Percentiles rank a stretch among this genome's conserved stretches.
Conservation (phyloP, 73 alveolate species). For the Uronychia binucleata region DNA sequence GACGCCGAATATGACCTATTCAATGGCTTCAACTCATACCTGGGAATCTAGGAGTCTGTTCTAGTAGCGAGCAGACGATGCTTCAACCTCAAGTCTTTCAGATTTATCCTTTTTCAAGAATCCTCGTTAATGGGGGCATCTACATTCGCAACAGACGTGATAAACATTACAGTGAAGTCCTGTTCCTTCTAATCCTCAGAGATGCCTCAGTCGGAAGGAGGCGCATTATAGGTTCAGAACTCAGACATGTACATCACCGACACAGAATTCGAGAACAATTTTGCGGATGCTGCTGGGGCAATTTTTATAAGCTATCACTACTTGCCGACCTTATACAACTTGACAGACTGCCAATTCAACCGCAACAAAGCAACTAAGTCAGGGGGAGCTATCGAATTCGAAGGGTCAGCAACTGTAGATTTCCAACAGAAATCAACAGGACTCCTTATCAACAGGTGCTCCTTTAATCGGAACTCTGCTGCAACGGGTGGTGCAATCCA, state of each 20-base stretch:
- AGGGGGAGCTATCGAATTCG: neutral
- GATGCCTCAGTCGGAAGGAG: neutral
- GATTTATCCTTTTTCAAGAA: too few relatives aligned
- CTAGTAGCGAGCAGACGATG: too few relatives aligned
- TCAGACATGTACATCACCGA: neutral
- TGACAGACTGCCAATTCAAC: neutral
- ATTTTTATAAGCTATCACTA: neutral
- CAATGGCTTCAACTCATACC: too few relatives aligned
- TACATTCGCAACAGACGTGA: neutral
- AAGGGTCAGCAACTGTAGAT: neutral
- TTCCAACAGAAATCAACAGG: neutral
- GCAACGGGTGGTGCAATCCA: neutral
- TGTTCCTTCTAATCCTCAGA: neutral
- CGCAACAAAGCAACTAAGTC: neutral
- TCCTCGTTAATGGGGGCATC: too few relatives aligned
- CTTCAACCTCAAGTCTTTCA: too few relatives aligned
- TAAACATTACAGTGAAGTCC: neutral
- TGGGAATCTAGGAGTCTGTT: too few relatives aligned
- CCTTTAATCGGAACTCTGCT: neutral
- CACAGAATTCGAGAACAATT: neutral
- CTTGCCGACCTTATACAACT: neutral
- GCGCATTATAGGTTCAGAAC: neutral
- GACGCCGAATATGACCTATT: too few relatives aligned
- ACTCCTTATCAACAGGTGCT: neutral
- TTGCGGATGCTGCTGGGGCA: neutral